Evolutionary conservation across 441 rosid species (phyloP).

Genomic region (Gossypium laxum): DNA sequence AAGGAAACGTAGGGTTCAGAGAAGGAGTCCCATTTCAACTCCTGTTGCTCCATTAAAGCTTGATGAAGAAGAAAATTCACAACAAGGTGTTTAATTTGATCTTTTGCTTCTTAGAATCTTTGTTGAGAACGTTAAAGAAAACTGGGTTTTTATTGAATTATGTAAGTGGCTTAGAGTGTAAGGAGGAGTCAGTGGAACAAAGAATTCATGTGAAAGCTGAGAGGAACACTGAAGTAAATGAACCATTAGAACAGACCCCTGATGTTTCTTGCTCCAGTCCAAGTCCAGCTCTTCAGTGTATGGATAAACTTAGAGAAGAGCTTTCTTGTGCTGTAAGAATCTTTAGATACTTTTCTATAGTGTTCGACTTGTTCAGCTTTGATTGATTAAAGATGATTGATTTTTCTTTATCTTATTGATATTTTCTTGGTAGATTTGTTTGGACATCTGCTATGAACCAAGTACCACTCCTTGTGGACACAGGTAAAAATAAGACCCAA

Average conservation of each 20-base stretch:
- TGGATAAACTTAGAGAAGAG: conserved; percentile 80
- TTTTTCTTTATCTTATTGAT: not conserved
- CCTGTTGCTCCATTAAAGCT: conserved; percentile 47
- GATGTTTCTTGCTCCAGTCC: no score
- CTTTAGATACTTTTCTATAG: not conserved
- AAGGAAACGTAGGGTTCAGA: conserved; percentile 57
- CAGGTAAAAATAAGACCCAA: conserved; percentile 36
- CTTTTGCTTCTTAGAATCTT: not conserved
- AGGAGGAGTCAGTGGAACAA: conserved; percentile 18
- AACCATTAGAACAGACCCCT: not conserved
- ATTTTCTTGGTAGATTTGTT: conserved; percentile 53
- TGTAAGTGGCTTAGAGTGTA: conserved; percentile 26
- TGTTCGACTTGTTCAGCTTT: not conserved
- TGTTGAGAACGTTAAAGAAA: not conserved
- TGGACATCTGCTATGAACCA: conserved; percentile 91
- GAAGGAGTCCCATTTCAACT: conserved; percentile 30
- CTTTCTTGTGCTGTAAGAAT: conserved; percentile 81
- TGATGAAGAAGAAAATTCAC: conserved; percentile 40
- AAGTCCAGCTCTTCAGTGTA: conserved; percentile 33
- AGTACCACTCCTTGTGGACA: conserved; percentile 94
- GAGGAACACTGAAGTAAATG: conserved; percentile 20
- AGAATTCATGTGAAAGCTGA: conserved; percentile 23
- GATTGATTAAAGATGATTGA: not conserved
- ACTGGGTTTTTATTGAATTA: not conserved
- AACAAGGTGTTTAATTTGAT: conserved; percentile 27